Conservation (phyloP, 139 green algal species). For the Haematococcus sp. region DNA sequence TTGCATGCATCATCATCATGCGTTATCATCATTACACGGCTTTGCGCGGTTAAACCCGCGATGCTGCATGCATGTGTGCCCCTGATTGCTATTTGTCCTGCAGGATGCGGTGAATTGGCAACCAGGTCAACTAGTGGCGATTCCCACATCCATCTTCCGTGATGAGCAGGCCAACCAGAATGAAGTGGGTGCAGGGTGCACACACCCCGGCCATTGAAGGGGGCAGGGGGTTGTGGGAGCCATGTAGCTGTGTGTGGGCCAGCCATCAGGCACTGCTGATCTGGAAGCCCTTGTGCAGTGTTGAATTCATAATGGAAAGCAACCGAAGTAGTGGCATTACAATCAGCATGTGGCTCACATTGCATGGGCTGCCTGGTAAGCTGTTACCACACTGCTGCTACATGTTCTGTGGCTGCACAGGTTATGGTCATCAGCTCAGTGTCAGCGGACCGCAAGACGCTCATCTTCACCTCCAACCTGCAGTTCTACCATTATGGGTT, state of each 20-base stretch:
- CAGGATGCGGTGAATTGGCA: constrained; percentile 45
- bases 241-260: no score
- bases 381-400: neutral
- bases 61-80: neutral
- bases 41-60: no score
- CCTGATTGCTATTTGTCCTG: neutral
- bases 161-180: constrained; percentile 61
- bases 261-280: no score
- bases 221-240: neutral
- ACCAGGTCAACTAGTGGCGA: constrained; percentile 44
- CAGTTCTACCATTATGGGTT: constrained; percentile 51
- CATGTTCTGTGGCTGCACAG: constrained; percentile 20
- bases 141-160: constrained; percentile 49
- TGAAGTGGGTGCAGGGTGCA: constrained; percentile 26
- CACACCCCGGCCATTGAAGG: neutral
- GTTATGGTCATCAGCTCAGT: constrained; percentile 33
- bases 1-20: no score
- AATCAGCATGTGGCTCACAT: no score
- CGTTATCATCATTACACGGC: no score
- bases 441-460: constrained; percentile 20
- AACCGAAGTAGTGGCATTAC: no score
- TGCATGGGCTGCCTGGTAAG: no score
- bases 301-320: no score
- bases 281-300: no score
- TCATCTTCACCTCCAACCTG: constrained; percentile 17